Percentiles rank a stretch among this genome's conserved stretches.
Evolutionary conservation across 2,329 filamentous ascomycete species (phyloP).

Genomic region (Alternaria sp.): DNA sequence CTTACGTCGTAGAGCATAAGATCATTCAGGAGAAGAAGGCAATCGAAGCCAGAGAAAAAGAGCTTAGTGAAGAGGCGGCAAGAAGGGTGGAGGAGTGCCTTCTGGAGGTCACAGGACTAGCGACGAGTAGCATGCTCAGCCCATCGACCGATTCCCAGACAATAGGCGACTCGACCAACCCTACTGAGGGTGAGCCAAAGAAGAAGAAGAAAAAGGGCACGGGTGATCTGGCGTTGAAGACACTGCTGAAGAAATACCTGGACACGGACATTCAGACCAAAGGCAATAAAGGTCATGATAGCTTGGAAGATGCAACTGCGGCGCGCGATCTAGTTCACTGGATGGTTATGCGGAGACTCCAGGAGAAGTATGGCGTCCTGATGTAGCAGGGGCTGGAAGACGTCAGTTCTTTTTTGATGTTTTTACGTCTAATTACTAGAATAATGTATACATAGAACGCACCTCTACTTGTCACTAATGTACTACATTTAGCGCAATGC

Average conservation of each 20-base stretch:
- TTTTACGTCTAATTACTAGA: not conserved
- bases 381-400: not conserved
- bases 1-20: constrained; percentile 37
- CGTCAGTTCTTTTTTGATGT: not conserved
- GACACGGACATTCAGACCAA: constrained; percentile 84
- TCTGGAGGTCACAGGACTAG: not conserved
- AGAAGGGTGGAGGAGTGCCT: not conserved
- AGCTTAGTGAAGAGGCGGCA: not conserved
- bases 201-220: constrained; percentile 5
- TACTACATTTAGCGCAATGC: not conserved
- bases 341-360: constrained; percentile 57
- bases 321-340: constrained; percentile 89
- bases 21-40: constrained; percentile 7
- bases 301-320: constrained; percentile 85
- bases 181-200: not conserved
- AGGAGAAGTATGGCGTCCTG: not conserved
- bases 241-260: constrained; percentile 81
- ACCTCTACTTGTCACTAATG: not conserved
- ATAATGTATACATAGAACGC: not conserved
- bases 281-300: constrained; percentile 74
- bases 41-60: constrained; percentile 6
- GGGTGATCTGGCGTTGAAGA: constrained; percentile 65
- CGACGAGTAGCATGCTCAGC: not conserved
- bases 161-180: not conserved
- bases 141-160: not conserved